A percentile compares a stretch with the other conserved stretches of the same genome.
phyloP scores from a whole-genome alignment of 805 yeast genomes.

The Suhomyces emberorum region DNA sequence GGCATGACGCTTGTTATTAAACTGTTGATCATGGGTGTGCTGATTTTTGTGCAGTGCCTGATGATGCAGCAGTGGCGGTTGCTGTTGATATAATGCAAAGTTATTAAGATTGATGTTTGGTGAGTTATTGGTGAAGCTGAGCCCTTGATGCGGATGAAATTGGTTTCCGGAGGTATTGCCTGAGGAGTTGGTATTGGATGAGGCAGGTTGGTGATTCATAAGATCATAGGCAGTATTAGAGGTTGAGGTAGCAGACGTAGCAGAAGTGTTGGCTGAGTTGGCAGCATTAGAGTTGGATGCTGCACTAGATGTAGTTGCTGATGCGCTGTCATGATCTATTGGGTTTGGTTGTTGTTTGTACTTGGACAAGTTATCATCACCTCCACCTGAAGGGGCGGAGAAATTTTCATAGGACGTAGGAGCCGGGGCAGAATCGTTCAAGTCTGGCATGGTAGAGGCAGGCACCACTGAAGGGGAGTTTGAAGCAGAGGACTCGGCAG shows the following conservation, averaged over 20 bases:
- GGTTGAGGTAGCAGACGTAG: background rate
- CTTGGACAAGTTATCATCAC: background rate
- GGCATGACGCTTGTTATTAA: background rate
- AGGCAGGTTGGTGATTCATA: conserved; percentile 15
- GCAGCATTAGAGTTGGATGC: conserved; percentile 6
- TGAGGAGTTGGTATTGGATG: conserved; percentile 4
- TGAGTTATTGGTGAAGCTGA: conserved; percentile 19
- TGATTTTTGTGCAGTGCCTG: background rate
- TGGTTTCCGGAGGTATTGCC: conserved; percentile 15
- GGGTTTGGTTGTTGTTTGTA: background rate
- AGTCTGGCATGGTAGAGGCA: background rate
- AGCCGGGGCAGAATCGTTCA: background rate
- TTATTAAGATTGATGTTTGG: conserved; percentile 12
- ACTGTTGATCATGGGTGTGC: background rate
- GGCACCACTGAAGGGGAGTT: conserved; percentile 6
- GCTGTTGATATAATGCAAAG: conserved; percentile 12
- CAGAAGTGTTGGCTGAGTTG: conserved; percentile 2
- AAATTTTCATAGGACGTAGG: conserved; percentile 4
- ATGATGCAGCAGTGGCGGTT: conserved; percentile 7
- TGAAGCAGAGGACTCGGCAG: conserved; percentile 3
- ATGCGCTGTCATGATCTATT: conserved; percentile 1
- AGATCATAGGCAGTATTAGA: conserved; percentile 17
- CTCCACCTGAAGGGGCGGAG: background rate
- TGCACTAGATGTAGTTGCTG: conserved; percentile 2
- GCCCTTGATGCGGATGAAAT: conserved; percentile 26